These are phyloP conservation scores for Penicillium hordei DNA, from an alignment of 2,329 filamentous ascomycete genomes.

Conservation along the genomic window DNA sequence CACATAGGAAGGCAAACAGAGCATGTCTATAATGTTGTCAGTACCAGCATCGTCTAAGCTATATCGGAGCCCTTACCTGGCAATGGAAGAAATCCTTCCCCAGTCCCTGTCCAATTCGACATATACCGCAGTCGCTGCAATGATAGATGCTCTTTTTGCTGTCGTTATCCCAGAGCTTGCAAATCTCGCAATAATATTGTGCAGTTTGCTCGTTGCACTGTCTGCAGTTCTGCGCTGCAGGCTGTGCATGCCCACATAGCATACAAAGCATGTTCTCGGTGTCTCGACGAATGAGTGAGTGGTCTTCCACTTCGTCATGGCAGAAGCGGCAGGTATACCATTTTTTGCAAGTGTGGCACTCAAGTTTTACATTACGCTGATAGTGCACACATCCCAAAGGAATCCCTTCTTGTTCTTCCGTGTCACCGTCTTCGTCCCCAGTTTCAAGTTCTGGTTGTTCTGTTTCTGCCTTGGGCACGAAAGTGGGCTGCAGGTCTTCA, in stretches of 20 bases:
- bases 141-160: conserved; percentile 90
- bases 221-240: conserved; percentile 73
- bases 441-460: conserved; percentile 27
- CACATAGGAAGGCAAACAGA: conserved; percentile 91
- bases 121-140: conserved; percentile 94
- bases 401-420: conserved; percentile 51
- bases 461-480: conserved; percentile 51
- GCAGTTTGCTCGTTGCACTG: conserved; percentile 75
- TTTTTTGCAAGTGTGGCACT: conserved; percentile 82
- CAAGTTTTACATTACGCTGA: conserved; percentile 90
- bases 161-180: conserved; percentile 97
- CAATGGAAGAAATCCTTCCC: conserved; percentile 98
- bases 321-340: conserved; percentile 98
- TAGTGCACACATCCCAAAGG: conserved; percentile 86
- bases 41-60: neutral
- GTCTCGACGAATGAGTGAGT: conserved; percentile 73
- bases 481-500: conserved; percentile 67
- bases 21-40: conserved; percentile 64
- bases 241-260: conserved; percentile 83
- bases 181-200: conserved; percentile 89
- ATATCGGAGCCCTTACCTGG: conserved; percentile 63
- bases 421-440: conserved; percentile 41
- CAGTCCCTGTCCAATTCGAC: conserved; percentile 81
- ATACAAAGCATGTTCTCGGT: conserved; percentile 98
- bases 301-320: conserved; percentile 80